Base-by-base conservation (phyloP, 1,284 basidiomycete genomes). In the Puccinia hordei region DNA sequence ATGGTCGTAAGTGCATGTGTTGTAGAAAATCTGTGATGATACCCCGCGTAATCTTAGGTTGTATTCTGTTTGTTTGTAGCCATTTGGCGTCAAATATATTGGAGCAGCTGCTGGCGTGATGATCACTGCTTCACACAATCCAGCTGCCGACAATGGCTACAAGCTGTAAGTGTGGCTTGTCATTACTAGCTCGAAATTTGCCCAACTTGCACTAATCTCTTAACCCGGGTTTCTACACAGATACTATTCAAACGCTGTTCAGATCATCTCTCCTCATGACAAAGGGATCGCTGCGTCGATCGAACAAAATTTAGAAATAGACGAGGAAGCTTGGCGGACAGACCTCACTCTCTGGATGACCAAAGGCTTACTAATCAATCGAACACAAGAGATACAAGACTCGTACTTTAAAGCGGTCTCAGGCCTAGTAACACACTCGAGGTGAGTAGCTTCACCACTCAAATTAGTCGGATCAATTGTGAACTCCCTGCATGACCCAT, bases 211-310 rank as follows among this genome's bases (percentile, higher is more conserved):
- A 71, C 51, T 65, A 63, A 55, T 24, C 69, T 49, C n/a, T 19
- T 49, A 41, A 38, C 46, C 17, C 5, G 55, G 49, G 46, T 41
- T 49, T 22, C 46, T 24, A 53, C 57, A 68, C 65, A 81, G 83
- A 46, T 82, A 82, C 77, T 84, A 83, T 82, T 81, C 80, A 17
- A 85, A 85, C 73, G 83, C 81, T 1, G 83, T 85, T 19, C 82
- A 94, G 90, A 94, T 94, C 71, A 93, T 93, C 73, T 88, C 87
- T 10, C 93, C 93, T 0, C 92, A 93, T 83, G 93, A 94, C 84
- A 86, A 86, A 82, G 91, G 91, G 15, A 94, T 94, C 38, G 88
- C 92, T 0, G 84, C 87, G 2, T 86, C 90, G 1, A 93, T 94
- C 81, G 84, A 87, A 80, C 85, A 87, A 30, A 90, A 92, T 82